Base-by-base conservation (phyloP, 2,329 filamentous ascomycete genomes). In the Chalara sp. region DNA sequence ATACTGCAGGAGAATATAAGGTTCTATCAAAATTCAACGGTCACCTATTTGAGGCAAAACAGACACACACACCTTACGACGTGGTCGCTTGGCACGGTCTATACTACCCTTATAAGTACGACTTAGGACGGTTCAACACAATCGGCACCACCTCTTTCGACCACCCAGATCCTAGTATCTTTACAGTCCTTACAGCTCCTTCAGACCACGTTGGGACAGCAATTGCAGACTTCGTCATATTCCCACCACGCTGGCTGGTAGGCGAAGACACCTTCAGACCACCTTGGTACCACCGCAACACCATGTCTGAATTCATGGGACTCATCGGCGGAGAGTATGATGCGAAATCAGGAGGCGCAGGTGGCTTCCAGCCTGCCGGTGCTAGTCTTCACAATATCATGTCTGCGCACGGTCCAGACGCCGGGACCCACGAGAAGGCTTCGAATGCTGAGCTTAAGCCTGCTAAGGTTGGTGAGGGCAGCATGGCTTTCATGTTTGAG, bases 31-130 rank as follows among this genome's bases (percentile, higher is more conserved):
- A 87, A 65, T 84, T 87, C 62, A 80, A 81, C 63, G 83, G 84
- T 57, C 72, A 75, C 44, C 76, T 89, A 47, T 89, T 87, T 68
- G 70, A 72, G 37, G 82, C 83, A 6, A 72, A 65, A 41, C 86
- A 90, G 68, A 66, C 74, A 8, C 87, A 90, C 65, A 84, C 82
- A 0, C 86, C 87, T 0, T 91, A 89, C 61, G 86, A 91, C 59
- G 80, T 91, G 0, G 86, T 89, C 3, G 85, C 83, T 3, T 91
- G 86, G 86, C 86, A 91, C 63, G 87, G 87, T 43, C 86, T 81
- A 56, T 90, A 89, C 68, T 85, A 86, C 54, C 87, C 87, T 0
- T 89, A 82, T 76, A 91, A 91, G 69, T 91, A 91, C 70, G 87
- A 90, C 61, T 76, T 91, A 1, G 84, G 83, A 30, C 80, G 85